phyloP scores from a whole-genome alignment of 805 yeast genomes.

The Ogataea allantospora region DNA sequence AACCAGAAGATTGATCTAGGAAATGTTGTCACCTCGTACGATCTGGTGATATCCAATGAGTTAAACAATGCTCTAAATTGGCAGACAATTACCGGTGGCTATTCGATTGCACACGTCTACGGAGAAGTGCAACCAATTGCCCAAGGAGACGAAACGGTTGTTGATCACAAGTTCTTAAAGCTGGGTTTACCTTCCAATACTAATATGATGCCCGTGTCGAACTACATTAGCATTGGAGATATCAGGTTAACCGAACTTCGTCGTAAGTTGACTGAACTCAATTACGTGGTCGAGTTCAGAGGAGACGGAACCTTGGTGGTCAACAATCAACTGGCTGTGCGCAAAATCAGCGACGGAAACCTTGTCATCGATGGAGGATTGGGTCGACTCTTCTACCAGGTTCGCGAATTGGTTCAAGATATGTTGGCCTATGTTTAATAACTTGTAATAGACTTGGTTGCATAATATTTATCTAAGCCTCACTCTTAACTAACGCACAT shows the following conservation, averaged over 20 bases:
- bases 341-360: constrained; percentile 79
- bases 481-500: neutral
- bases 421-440: constrained; percentile 70
- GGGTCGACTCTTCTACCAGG: constrained; percentile 72
- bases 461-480: neutral
- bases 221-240: constrained; percentile 73
- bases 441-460: no score
- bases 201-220: constrained; percentile 17
- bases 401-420: constrained; percentile 65
- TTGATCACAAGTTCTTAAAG: constrained; percentile 10
- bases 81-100: constrained; percentile 83
- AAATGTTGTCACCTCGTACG: constrained; percentile 52
- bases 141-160: constrained; percentile 12
- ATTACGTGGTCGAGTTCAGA: constrained; percentile 79
- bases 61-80: constrained; percentile 64
- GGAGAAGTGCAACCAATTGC: constrained; percentile 50
- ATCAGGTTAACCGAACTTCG: constrained; percentile 79
- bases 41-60: constrained; percentile 65
- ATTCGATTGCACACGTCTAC: constrained; percentile 74
- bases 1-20: constrained; percentile 49
- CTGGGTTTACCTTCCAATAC: constrained; percentile 15
- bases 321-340: constrained; percentile 69
- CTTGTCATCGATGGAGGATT: constrained; percentile 82
- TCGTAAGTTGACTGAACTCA: constrained; percentile 52
- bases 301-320: constrained; percentile 92